A percentile compares a stretch with the other conserved stretches of the same genome.
Conservation (phyloP, 148 eudicot genomes). For the Silene uniflora region DNA sequence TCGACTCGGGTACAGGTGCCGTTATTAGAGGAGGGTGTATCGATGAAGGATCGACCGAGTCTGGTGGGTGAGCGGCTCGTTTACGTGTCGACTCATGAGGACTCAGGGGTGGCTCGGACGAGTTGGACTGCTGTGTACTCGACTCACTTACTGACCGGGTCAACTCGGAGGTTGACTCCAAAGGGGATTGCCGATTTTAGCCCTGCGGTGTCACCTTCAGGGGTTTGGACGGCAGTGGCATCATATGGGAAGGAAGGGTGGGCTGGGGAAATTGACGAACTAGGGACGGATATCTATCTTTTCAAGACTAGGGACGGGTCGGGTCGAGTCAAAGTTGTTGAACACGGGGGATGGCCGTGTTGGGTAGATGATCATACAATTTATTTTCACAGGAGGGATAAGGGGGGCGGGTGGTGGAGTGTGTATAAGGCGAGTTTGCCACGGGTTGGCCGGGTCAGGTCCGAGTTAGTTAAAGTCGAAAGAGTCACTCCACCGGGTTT, state of each 20-base stretch:
- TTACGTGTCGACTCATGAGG: slow-evolving; percentile 72
- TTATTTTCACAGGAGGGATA: slow-evolving; percentile 64
- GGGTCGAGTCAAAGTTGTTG: slow-evolving; percentile 57
- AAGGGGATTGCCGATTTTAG: slow-evolving; percentile 72
- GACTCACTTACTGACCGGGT: slow-evolving; percentile 50
- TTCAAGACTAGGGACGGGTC: slow-evolving; percentile 69
- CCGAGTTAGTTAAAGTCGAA: slow-evolving; percentile 43
- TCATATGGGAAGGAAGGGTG: slow-evolving; percentile 65
- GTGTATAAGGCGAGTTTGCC: slow-evolving; percentile 49
- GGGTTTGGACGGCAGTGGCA: slow-evolving; percentile 74
- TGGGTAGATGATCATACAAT: slow-evolving; percentile 71
- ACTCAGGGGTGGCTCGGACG: slow-evolving; percentile 47
- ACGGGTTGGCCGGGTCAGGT: slow-evolving; percentile 16
- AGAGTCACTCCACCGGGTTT: slow-evolving; percentile 91
- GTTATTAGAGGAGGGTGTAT: slow-evolving; percentile 32
- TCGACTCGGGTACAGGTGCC: slow-evolving; percentile 35
- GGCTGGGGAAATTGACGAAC: slow-evolving; percentile 74
- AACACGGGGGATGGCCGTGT: slow-evolving; percentile 91
- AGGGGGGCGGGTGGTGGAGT: slow-evolving; percentile 86
- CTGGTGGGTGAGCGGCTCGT: slow-evolving; percentile 53
- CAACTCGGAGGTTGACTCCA: slow-evolving; percentile 72
- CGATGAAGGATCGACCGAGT: slow-evolving; percentile 79
- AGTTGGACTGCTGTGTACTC: slow-evolving; percentile 93
- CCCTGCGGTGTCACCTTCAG: slow-evolving; percentile 89
- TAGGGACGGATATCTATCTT: slow-evolving; percentile 60